Evolutionary conservation across 176 grass and related monocot species (phyloP), one percentile per base, ranked within the genome.

Genomic region (Carex littledalei): DNA sequence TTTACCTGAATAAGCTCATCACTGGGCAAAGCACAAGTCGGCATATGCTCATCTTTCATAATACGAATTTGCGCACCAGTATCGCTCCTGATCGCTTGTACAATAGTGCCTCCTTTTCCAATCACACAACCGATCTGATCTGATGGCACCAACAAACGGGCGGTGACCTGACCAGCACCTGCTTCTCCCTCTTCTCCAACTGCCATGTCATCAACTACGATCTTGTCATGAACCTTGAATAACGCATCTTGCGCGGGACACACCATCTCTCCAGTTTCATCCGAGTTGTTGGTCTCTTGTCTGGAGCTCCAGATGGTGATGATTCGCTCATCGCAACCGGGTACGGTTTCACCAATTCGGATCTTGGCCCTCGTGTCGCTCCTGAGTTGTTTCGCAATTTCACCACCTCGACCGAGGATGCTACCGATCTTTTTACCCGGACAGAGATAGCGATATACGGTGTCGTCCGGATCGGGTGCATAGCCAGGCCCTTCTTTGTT

Each of bases 91-190:
- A 98, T 94, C 26, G 89, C 89, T 73, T 94, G 93, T 79, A 98
- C 94, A 67, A 98, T 98, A 8, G 88, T 91, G 20, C 95, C 95
- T 65, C 93, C 95, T 90, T 94, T 98, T 32, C 95, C 95, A 90
- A 98, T 91, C 81, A 98, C 94, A 79, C 95, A 94, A 63, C 95
- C 95, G 84, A 98, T 98, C 86, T 98, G 95, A 86, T 98, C 93
- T 73, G 95, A 94, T 41, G 95, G 95, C 58, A 98, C 95, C 87
- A 98, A 87, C 79, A 98, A 84, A 39, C 93, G 87, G 79, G 87
- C 83, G 7, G 91, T 93, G 78, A 88, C 85, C 84, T 98, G 91
- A 81, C 75, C 61, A 72, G 45, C 84, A 81, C 62, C 85, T 29
- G 83, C 91, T 84, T 94, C 95, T 41, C 80, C 79, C n/a, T 98